Evolutionary conservation across 1,139 yeast species (phyloP).

Genomic region (Blastobotrys illinoisensis): DNA sequence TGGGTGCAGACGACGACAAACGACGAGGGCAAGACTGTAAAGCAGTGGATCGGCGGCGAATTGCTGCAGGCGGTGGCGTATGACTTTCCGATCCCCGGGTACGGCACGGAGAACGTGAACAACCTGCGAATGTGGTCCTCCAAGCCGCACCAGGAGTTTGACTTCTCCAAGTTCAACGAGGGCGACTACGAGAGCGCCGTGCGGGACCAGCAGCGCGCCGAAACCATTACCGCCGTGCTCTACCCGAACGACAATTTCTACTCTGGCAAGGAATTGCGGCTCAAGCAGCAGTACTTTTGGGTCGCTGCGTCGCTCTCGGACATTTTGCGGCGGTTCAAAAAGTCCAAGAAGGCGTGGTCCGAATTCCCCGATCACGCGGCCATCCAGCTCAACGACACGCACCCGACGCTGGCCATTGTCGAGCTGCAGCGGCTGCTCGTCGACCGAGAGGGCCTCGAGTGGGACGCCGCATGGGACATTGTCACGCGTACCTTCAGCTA

Average conservation of each 20-base stretch:
- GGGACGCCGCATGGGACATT: slow-evolving; percentile 84
- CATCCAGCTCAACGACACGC: slow-evolving; percentile 91
- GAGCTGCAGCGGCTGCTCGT: slow-evolving; percentile 83
- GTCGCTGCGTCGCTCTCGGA: slow-evolving; percentile 91
- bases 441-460: slow-evolving; percentile 72
- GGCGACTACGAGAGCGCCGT: slow-evolving; percentile 91
- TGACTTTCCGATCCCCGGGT: slow-evolving; percentile 93
- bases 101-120: slow-evolving; percentile 75
- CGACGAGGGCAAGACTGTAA: slow-evolving; percentile 46
- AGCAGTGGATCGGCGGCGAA: slow-evolving; percentile 85
- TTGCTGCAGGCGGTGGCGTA: slow-evolving; percentile 87
- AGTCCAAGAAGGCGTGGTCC: slow-evolving; percentile 70
- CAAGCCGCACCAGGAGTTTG: slow-evolving; percentile 86
- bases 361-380: slow-evolving; percentile 84
- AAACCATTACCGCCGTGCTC: slow-evolving; percentile 83
- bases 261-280: slow-evolving; percentile 84
- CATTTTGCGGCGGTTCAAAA: slow-evolving; percentile 84
- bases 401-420: slow-evolving; percentile 87
- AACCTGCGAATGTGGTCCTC: slow-evolving; percentile 90
- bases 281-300: slow-evolving; percentile 97
- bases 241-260: slow-evolving; percentile 92
- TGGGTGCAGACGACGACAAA: slow-evolving; percentile 59
- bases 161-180: slow-evolving; percentile 82
- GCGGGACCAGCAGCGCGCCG: slow-evolving; percentile 79
- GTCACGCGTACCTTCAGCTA: slow-evolving; percentile 81